phyloP scores from a whole-genome alignment of 306 rosid genomes.

The Spatholobus suberectus region DNA sequence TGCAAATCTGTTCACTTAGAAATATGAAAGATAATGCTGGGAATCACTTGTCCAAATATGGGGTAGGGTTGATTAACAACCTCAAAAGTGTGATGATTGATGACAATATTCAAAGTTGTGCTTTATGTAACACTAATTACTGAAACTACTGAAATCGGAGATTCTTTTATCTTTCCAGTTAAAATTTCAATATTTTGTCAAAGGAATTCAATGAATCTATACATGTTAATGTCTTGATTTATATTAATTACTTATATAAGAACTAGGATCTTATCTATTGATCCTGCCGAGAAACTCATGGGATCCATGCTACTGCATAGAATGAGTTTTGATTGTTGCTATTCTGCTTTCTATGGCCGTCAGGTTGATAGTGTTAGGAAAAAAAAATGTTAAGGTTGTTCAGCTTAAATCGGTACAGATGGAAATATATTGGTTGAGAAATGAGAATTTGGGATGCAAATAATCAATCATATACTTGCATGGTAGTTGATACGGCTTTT shows the following conservation, averaged over 20 bases:
- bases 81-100: neutral
- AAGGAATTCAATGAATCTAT: slow-evolving; percentile 5
- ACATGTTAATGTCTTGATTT: slow-evolving; percentile 2
- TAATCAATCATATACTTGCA: slow-evolving; percentile 15
- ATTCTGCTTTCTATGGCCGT: slow-evolving; percentile 23
- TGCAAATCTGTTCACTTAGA: slow-evolving; percentile 20
- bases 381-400: slow-evolving; percentile 8
- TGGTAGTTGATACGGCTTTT: neutral
- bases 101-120: neutral
- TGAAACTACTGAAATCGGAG: neutral
- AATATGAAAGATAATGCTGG: slow-evolving; percentile 2
- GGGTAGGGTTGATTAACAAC: slow-evolving; percentile 21
- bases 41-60: neutral
- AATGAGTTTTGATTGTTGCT: slow-evolving; percentile 2
- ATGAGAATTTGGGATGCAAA: slow-evolving; percentile 29
- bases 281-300: neutral
- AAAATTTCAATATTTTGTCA: slow-evolving; percentile 22
- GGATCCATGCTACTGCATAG: neutral
- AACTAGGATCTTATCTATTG: neutral
- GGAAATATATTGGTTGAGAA: slow-evolving; percentile 13
- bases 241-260: neutral
- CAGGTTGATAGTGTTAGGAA: neutral
- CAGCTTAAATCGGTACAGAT: neutral
- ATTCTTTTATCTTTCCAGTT: slow-evolving; percentile 15
- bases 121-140: slow-evolving; percentile 22